Percentiles rank a stretch among this genome's conserved stretches.
Evolutionary conservation across 164 flowering plant genomes (phyloP).

Genomic region (Vitis amurensis): DNA sequence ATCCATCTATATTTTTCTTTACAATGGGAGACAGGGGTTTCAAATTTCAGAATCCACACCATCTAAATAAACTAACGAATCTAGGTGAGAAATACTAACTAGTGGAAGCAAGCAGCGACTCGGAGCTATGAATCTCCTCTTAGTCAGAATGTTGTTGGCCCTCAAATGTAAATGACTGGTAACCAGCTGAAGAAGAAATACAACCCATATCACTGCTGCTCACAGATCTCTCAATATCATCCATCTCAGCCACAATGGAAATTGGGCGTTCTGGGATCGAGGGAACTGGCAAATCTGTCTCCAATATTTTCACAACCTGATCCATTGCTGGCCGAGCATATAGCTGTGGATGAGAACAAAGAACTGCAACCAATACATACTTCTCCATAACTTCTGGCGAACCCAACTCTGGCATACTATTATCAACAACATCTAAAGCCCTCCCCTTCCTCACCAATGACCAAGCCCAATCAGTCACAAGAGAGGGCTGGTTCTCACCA

Average conservation of each 20-base stretch:
- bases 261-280: slow-evolving; percentile 72
- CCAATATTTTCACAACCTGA: slow-evolving; percentile 83
- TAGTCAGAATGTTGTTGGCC: slow-evolving; percentile 3
- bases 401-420: slow-evolving; percentile 69
- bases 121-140: no score
- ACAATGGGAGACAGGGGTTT: slow-evolving; percentile 3
- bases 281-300: slow-evolving; percentile 63
- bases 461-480: slow-evolving; percentile 88
- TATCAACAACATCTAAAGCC: slow-evolving; percentile 67
- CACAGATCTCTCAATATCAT: slow-evolving; percentile 63
- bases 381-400: slow-evolving; percentile 55
- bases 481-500: slow-evolving; percentile 39
- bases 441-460: slow-evolving; percentile 59
- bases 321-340: slow-evolving; percentile 93
- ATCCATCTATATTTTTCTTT: background rate
- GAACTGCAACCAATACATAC: slow-evolving; percentile 66
- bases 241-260: slow-evolving; percentile 48
- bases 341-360: slow-evolving; percentile 76
- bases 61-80: slow-evolving; percentile 13
- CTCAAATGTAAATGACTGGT: slow-evolving; percentile 36
- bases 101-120: background rate
- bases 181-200: slow-evolving; percentile 55
- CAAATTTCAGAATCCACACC: slow-evolving; percentile 2
- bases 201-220: slow-evolving; percentile 62
- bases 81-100: slow-evolving; percentile 3